Evolutionary conservation across 257 asterid genomes (phyloP).

Genomic region (Gentiana macrophylla): DNA sequence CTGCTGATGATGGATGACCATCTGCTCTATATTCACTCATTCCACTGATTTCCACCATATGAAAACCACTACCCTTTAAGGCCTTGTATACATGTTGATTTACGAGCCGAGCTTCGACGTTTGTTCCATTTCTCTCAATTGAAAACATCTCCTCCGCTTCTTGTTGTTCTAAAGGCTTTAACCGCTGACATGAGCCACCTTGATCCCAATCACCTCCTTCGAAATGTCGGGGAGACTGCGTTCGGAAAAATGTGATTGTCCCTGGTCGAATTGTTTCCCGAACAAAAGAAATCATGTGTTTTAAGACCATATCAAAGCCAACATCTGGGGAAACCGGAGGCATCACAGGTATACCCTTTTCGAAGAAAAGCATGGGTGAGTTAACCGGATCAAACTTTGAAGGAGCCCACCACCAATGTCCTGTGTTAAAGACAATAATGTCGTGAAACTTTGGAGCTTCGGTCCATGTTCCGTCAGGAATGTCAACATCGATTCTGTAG

Average conservation of each 20-base stretch:
- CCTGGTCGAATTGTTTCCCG: constrained; percentile 38
- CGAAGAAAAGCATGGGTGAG: constrained; percentile 89
- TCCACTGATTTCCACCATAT: constrained; percentile 48
- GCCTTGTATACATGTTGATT: constrained; percentile 55
- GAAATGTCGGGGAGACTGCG: constrained; percentile 91
- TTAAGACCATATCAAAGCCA: constrained; percentile 70
- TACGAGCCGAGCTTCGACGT: constrained; percentile 81
- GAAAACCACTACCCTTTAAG: constrained; percentile 49
- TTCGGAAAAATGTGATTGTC: constrained; percentile 52
- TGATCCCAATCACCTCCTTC: constrained; percentile 98
- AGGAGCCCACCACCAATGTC: constrained; percentile 99
- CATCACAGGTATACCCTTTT: constrained; percentile 62
- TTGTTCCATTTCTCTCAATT: constrained; percentile 53
- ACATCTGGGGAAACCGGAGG: constrained; percentile 61
- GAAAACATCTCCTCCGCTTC: constrained; percentile 75
- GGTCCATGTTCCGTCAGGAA: constrained; percentile 88
- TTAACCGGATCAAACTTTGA: constrained; percentile 89
- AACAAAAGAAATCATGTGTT: constrained; percentile 59
- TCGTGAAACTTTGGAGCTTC: constrained; percentile 68
- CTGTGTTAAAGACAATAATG: constrained; percentile 82
- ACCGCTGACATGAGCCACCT: constrained; percentile 82
- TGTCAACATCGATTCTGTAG: constrained; percentile 76
- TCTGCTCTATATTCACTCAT: constrained; percentile 84
- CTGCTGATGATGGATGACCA: constrained; percentile 79
- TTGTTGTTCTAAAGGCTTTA: constrained; percentile 47